phyloP scores from a whole-genome alignment of 768 basidiomycete genomes.

The Calvatia gigantea region DNA sequence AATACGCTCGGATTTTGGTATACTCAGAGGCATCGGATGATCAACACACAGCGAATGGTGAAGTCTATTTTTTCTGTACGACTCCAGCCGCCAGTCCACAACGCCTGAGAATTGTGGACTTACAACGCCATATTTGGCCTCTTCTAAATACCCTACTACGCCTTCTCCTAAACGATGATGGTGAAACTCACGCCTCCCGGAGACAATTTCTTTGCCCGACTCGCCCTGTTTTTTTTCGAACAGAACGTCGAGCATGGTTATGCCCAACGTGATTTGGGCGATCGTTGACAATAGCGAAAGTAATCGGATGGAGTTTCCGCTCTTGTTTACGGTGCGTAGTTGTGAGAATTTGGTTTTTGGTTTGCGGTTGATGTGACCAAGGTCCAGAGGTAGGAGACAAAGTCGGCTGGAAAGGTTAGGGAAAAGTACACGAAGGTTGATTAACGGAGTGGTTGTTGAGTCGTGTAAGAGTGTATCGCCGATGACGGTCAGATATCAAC shows the following conservation, averaged over 20 bases:
- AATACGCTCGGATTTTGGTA: conserved; percentile 82
- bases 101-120: conserved; percentile 85
- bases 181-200: conserved; percentile 84
- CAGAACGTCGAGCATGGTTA: conserved; percentile 80
- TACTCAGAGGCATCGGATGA: conserved; percentile 74
- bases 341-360: conserved; percentile 70
- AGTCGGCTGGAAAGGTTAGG: conserved; percentile 44
- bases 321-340: conserved; percentile 70
- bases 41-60: conserved; percentile 80
- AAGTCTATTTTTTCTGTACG: conserved; percentile 7
- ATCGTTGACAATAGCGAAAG: conserved; percentile 69
- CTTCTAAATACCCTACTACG: conserved; percentile 86
- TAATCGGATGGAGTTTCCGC: conserved; percentile 84
- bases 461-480: too few relatives aligned
- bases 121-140: conserved; percentile 79
- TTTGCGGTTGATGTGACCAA: conserved; percentile 63
- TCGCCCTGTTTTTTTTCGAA: conserved; percentile 82
- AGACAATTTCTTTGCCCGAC: conserved; percentile 87
- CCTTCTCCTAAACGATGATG: conserved; percentile 86
- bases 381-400: conserved; percentile 57
- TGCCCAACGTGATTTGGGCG: conserved; percentile 81
- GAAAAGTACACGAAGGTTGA: too few relatives aligned
- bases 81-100: conserved; percentile 42
- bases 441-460: too few relatives aligned
- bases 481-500: too few relatives aligned